Conservation (phyloP, 495 filamentous ascomycete genomes). For the Talaromyces nanjingensis region DNA sequence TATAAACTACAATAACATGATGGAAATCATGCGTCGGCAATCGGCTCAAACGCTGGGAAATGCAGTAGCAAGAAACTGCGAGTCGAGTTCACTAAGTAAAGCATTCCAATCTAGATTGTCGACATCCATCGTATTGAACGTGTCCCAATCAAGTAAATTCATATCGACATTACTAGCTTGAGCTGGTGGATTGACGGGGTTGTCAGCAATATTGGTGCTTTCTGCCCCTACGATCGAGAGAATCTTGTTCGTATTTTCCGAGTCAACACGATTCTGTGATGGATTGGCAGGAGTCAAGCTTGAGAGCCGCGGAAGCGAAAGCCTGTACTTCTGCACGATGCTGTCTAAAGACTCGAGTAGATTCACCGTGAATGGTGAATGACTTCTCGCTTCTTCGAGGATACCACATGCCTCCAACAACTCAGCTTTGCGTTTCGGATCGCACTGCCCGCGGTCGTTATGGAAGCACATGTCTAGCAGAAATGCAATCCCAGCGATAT, state of each 20-base stretch:
- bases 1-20: no score
- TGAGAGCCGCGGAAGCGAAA: conserved; percentile 8
- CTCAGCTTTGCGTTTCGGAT: conserved; percentile 16
- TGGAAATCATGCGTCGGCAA: no score
- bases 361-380: conserved; percentile 25
- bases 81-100: conserved; percentile 18
- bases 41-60: background rate
- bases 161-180: conserved; percentile 9
- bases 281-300: background rate
- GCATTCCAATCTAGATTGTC: conserved; percentile 18
- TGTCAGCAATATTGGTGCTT: background rate
- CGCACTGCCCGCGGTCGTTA: conserved; percentile 14
- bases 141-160: conserved; percentile 17
- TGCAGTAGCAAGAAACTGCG: conserved; percentile 6
- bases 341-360: conserved; percentile 27
- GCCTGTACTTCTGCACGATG: conserved; percentile 23
- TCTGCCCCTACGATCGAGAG: background rate
- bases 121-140: conserved; percentile 16
- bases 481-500: conserved; percentile 31
- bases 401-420: conserved; percentile 27
- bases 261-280: background rate
- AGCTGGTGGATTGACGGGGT: background rate
- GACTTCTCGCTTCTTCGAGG: conserved; percentile 24
- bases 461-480: conserved; percentile 28
- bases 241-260: background rate